Evolutionary conservation across 1,284 basidiomycete species (phyloP).

Genomic region (Termitomyces sp.): DNA sequence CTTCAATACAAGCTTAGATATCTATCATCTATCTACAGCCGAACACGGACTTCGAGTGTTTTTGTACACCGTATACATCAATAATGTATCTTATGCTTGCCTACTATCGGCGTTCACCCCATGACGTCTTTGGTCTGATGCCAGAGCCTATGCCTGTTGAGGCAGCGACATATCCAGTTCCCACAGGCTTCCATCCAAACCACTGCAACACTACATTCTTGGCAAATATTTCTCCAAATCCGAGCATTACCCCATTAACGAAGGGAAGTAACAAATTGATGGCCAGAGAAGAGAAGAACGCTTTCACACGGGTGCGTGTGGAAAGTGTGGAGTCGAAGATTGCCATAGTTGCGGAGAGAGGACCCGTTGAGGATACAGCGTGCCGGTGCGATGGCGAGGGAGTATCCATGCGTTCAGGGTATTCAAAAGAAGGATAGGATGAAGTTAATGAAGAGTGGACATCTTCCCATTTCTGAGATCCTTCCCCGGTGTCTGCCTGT

Average conservation of each 20-base stretch:
- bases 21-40: not conserved
- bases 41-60: not conserved
- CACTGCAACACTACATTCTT: constrained; percentile 77
- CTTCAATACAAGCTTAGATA: not conserved
- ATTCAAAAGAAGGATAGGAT: constrained; percentile 73
- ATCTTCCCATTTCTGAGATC: constrained; percentile 68
- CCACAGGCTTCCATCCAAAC: constrained; percentile 39
- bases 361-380: constrained; percentile 20
- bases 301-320: constrained; percentile 59
- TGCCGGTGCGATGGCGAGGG: constrained; percentile 35
- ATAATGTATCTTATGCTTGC: not conserved
- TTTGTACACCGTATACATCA: not conserved
- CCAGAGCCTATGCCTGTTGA: constrained; percentile 26
- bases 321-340: constrained; percentile 72
- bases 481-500: constrained; percentile 32
- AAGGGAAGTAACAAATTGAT: constrained; percentile 95
- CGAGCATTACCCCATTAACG: constrained; percentile 96
- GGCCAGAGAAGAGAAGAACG: constrained; percentile 77
- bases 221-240: constrained; percentile 97
- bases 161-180: constrained; percentile 29
- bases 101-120: constrained; percentile 17
- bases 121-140: constrained; percentile 9
- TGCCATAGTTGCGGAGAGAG: constrained; percentile 62
- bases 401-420: constrained; percentile 50
- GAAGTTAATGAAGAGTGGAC: constrained; percentile 58